Evolutionary conservation across 805 yeast genomes (phyloP).

Genomic region (Kodamaea neixiangensis): DNA sequence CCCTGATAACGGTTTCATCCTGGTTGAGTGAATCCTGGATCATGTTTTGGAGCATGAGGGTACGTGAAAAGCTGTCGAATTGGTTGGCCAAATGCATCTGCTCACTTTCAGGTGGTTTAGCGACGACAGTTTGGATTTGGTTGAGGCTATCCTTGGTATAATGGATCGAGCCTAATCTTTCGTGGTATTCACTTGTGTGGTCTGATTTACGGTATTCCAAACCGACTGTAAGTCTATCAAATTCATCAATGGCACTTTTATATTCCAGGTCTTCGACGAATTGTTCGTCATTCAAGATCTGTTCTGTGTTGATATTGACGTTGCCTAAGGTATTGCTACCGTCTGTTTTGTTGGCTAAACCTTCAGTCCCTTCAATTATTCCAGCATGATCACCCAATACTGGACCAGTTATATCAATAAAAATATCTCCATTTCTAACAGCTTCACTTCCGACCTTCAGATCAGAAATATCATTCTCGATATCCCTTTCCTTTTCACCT

Average conservation of each 20-base stretch:
- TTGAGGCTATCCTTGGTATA: slow-evolving; percentile 8
- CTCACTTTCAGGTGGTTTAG: slow-evolving; percentile 17
- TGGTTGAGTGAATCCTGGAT: slow-evolving; percentile 18
- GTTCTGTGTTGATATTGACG: not conserved
- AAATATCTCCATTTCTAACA: not conserved
- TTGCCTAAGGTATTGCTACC: not conserved
- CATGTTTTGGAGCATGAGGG: slow-evolving; percentile 28
- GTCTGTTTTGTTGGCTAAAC: not conserved
- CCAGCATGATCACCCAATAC: not conserved
- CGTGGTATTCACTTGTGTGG: not conserved
- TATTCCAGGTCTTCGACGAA: slow-evolving; percentile 9
- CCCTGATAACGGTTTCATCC: slow-evolving; percentile 18
- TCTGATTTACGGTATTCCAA: not conserved
- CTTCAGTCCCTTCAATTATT: not conserved
- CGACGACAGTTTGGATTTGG: slow-evolving; percentile 13
- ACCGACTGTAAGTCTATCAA: slow-evolving; percentile 18
- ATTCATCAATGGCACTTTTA: slow-evolving; percentile 15
- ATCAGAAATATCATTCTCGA: not conserved
- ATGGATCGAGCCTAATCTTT: slow-evolving; percentile 11
- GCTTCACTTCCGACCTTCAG: not conserved
- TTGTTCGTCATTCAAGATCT: not conserved
- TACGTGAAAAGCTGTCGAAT: slow-evolving; percentile 28
- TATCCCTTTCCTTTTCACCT: not conserved
- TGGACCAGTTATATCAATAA: not conserved
- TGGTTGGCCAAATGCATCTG: slow-evolving; percentile 17